Conservation (phyloP, 1,284 basidiomycete genomes). For the Moniliophthora roreri region DNA sequence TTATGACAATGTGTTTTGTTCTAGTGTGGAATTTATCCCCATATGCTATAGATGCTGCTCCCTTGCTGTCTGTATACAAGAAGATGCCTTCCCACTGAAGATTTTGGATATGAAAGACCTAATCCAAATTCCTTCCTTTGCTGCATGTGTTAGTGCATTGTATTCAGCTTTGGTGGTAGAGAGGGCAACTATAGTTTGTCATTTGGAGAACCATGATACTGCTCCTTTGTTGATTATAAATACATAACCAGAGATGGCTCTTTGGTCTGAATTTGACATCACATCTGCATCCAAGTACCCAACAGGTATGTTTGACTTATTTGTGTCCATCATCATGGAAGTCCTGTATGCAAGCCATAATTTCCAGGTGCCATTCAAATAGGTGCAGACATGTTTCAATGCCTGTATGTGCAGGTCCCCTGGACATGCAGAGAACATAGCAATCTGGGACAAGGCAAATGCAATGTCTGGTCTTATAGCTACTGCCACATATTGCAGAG, state of each 20-base stretch:
- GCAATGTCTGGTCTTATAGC: constrained; percentile 8
- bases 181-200: constrained; percentile 21
- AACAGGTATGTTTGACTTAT: background rate
- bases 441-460: constrained; percentile 1
- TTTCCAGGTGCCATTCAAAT: background rate
- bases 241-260: constrained; percentile 24
- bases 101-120: constrained; percentile 1
- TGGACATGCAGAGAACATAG: background rate
- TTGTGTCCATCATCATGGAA: background rate
- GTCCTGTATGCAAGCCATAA: background rate
- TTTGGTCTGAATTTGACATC: constrained; percentile 20
- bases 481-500: constrained; percentile 1
- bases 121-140: constrained; percentile 20
- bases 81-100: background rate
- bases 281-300: constrained; percentile 28
- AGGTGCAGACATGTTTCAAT: background rate
- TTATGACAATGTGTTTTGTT: constrained; percentile 40
- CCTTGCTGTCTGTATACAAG: constrained; percentile 5
- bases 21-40: constrained; percentile 27
- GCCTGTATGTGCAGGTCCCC: background rate
- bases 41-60: constrained; percentile 23
- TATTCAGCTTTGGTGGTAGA: constrained; percentile 28
- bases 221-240: constrained; percentile 22
- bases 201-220: constrained; percentile 22
- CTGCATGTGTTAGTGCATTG: constrained; percentile 19